These are phyloP conservation scores for Spergularia marina DNA, from an alignment of 148 eudicot species.

Conservation along the genomic window DNA sequence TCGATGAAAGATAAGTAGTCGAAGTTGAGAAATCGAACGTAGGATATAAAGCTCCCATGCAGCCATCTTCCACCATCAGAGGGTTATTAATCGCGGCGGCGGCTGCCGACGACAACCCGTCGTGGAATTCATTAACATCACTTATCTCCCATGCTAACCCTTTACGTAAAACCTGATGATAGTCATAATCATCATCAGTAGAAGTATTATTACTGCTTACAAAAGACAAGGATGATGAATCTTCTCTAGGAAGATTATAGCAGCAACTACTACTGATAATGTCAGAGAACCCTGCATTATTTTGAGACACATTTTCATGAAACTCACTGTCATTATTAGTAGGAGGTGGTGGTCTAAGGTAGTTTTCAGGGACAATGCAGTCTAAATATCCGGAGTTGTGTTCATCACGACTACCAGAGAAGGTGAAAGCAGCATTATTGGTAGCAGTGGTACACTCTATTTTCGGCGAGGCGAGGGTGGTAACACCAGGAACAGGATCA, in stretches of 20 bases:
- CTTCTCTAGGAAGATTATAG: no score
- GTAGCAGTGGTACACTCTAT: conserved; percentile 33
- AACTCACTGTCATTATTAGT: neutral
- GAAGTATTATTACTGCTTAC: neutral
- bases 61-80: conserved; percentile 25
- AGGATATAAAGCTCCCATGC: conserved; percentile 31
- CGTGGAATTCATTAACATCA: conserved; percentile 3
- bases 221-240: neutral
- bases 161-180: conserved; percentile 23
- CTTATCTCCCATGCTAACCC: conserved; percentile 36
- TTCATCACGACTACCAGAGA: conserved; percentile 24
- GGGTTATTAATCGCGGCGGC: conserved; percentile 13
- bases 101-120: conserved; percentile 3
- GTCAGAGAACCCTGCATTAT: no score
- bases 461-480: conserved; percentile 13
- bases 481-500: neutral
- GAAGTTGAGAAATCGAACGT: conserved; percentile 27
- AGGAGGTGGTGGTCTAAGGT: conserved; percentile 55
- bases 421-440: conserved; percentile 29
- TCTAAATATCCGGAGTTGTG: conserved; percentile 76
- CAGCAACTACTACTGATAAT: no score
- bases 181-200: neutral
- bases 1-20: conserved; percentile 18
- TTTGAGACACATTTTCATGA: no score
- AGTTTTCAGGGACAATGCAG: conserved; percentile 82